Base-by-base conservation (phyloP, 2,329 filamentous ascomycete species). In the Aphanocladium album region DNA sequence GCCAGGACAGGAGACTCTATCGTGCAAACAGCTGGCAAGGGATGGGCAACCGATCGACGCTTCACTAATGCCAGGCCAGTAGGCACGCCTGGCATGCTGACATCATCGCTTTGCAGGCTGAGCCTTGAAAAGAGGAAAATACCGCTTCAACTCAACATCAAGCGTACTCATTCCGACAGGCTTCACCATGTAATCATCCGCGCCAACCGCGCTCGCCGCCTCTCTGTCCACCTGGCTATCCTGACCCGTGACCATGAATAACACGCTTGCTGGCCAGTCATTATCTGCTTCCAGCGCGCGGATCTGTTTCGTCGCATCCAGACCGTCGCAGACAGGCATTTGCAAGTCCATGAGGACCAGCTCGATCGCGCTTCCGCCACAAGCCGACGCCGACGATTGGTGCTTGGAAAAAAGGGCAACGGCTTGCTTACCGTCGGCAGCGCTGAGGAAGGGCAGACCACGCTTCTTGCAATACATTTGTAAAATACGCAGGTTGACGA, bases 401-500 rank as follows among this genome's bases (percentile, higher is more conserved):
- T 69, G 64, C n/a, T 64, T 43, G 2, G 53, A 52, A 30, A 69
- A 71, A 1, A 67, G 51, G 1, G 76, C 70, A 11, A 80, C 72
- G 2, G 79, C 79, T 66, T 80, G 73, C 19, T 71, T 67, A 2
- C 79, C 78, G 46, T 81, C 75, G 7, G 71, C 71, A 1, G 78
- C 78, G 1, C 73, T 74, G 17, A 72, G 67, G 27, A 78, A 79
- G 17, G 75, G 71, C 25, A 79, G 71, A 0, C 73, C 71, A 12
- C 77, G 70, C 46, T 76, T 75, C 58, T 76, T 74, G 54, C 79
- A 76, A 64, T 80, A 80, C 66, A 79, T 77, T 19, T 75, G 70
- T 30, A 81, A 64, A 27, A 81, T 79, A 21, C 78, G 77, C 0
- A 80, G 72, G 23, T 81, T 81, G 59, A 81, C 76, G 2, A 74